Evolutionary conservation across 2,329 filamentous ascomycete genomes (phyloP), one percentile per base, ranked within the genome.

Genomic region (Alternaria burnsii): DNA sequence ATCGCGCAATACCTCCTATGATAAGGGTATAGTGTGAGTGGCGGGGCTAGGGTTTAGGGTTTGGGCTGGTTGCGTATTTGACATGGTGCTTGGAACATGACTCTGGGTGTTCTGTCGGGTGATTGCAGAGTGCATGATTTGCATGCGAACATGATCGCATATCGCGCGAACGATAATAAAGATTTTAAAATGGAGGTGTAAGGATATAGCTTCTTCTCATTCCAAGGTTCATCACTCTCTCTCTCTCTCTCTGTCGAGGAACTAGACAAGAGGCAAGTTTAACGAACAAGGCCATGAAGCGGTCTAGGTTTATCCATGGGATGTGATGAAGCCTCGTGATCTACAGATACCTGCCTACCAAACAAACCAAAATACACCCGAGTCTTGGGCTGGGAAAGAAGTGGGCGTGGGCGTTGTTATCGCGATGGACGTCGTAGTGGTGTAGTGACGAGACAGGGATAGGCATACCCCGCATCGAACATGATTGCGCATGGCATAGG

Each of bases 401-500:
- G 40, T 41, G n/a, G 38, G 38, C 38, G 30, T 11, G 46, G 46
- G 46, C 30, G 3, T 34, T 3, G 12, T 40, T 24, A 34, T 48
- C 46, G 46, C 18, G 30, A 48, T 34, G 46, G 30, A 16, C 8
- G 32, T 3, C 1, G 46, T 48, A 48, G 46, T 48, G 46, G 46
- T 48, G 46, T 48, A 48, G 46, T 16, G 6, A 7, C 9, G 40
- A 42, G 38, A 43, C 20, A 43, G 41, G 22, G 54, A 28, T 46
- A 43, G 44, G 55, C 14, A 14, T 48, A 48, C 46, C 46, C 46
- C 36, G 48, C 48, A 43, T 48, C 11, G 5, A 36, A 7, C 32
- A 36, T 14, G 32, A 36, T 36, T 36, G 32, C 32, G 12, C 32
- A 36, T 36, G 12, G 14, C 51, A 61, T 53, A 26, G 59, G 59